phyloP scores from a whole-genome alignment of 1,284 basidiomycete species.

The Irpex rosettiformis region DNA sequence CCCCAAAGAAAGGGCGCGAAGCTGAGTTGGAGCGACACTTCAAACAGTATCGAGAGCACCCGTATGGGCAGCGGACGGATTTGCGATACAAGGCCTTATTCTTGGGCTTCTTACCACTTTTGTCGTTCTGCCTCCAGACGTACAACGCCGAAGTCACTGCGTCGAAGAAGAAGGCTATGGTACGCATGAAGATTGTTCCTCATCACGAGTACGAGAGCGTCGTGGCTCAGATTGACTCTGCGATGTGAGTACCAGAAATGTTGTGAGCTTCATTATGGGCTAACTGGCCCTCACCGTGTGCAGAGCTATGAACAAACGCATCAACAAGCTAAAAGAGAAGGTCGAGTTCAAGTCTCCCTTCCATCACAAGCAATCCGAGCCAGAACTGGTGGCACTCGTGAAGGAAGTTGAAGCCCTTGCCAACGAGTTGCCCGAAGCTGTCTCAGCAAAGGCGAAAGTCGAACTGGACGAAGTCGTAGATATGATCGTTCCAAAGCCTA shows the following conservation, averaged over 20 bases:
- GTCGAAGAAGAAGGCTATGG: neutral
- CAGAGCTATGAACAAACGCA: neutral
- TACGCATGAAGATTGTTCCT: neutral
- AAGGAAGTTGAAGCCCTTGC: neutral
- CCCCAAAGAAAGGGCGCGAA: constrained; percentile 21
- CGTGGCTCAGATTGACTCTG: neutral
- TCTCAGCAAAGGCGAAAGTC: too few species aligned
- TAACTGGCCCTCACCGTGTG: too few species aligned
- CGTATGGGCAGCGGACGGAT: neutral
- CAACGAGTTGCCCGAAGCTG: neutral
- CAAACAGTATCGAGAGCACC: neutral
- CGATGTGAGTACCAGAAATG: neutral
- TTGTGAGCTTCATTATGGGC: too few species aligned
- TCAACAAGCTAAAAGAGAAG: neutral
- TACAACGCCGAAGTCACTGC: neutral
- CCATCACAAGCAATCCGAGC: neutral
- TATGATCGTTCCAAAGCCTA: neutral
- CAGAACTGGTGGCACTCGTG: neutral
- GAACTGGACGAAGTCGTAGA: neutral
- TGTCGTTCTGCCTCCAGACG: neutral
- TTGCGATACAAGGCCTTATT: neutral
- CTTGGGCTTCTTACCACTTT: neutral
- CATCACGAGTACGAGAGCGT: neutral
- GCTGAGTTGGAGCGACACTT: neutral
- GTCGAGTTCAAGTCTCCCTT: neutral